Base-by-base conservation (phyloP, 1,284 basidiomycete genomes). In the Apiotrichum gamsii region DNA sequence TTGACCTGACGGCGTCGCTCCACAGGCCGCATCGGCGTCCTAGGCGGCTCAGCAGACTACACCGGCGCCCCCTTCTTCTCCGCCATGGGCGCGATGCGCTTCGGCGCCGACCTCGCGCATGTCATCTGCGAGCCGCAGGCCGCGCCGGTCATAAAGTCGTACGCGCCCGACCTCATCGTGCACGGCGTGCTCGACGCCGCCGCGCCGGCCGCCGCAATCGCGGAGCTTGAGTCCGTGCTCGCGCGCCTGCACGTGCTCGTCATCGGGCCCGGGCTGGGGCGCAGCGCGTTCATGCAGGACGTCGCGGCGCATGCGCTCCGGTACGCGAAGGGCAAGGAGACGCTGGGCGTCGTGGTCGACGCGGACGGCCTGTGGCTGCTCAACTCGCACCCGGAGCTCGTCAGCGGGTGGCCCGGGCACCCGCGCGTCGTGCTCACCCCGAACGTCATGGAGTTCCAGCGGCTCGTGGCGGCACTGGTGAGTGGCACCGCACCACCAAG, bases 51-150 rank as follows among this genome's bases (percentile, higher is more conserved):
- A 24, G 77, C 85, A 54, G 94, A 97, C 61, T 98, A 97, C 71
- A 90, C 91, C 0, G 95, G 94, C 15, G 94, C 94, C 20, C 94
- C 94, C 0, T 98, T 83, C 78, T 98, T 94, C 65, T 84, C 89
- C 3, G 82, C 87, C 21, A 88, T 94, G 61, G 84, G 90, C 6
- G 85, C 90, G 1, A 77, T 91, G 57, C 80, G 88, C 54, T 78
- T 91, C 63, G 94, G 93, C 25, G 87, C 85, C 43, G 94, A 97
- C 70, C 78, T 97, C 35, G 90, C 90, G 20, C 93, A 97, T 76
- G 90, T 97, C 45, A 93, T 98, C 44, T 98, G 94, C 73, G 85
- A 91, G 11, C 94, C 94, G 0, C 82, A 81, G 1, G 90, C 90
- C 2, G 87, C 87, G 23, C 78, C 79, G 3, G 85, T 90, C 19